Evolutionary conservation across 1,284 basidiomycete species (phyloP).

Genomic region (Ganoderma meredithae): DNA sequence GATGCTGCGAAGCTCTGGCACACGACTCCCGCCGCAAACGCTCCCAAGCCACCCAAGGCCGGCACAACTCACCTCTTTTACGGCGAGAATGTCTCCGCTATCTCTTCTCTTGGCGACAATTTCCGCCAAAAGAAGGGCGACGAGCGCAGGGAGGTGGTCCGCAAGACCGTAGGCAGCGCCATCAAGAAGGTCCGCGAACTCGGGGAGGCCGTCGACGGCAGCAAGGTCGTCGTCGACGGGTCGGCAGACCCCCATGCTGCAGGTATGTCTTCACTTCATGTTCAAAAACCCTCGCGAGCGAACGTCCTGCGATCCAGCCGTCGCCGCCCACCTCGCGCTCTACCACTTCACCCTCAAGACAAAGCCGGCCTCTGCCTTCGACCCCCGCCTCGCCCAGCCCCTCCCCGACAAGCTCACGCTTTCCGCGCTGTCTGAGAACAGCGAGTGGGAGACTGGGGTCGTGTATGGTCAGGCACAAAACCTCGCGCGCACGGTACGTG

Average conservation of each 20-base stretch:
- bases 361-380: conserved; percentile 62
- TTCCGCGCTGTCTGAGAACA: conserved; percentile 51
- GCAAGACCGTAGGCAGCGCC: conserved; percentile 71
- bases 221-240: conserved; percentile 64
- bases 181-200: conserved; percentile 70
- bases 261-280: conserved; percentile 47
- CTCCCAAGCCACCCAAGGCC: conserved; percentile 56
- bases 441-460: conserved; percentile 76
- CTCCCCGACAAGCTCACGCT: conserved; percentile 58
- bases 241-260: conserved; percentile 78
- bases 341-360: conserved; percentile 85
- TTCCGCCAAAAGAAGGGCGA: conserved; percentile 57
- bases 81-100: conserved; percentile 58
- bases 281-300: not conserved
- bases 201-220: conserved; percentile 57
- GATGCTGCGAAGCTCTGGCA: conserved; percentile 54
- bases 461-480: conserved; percentile 86
- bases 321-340: conserved; percentile 75
- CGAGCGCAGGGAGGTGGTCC: conserved; percentile 66
- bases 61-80: conserved; percentile 75
- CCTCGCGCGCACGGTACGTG: conserved; percentile 72
- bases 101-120: conserved; percentile 70
- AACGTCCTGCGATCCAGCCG: conserved; percentile 55
- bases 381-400: conserved; percentile 57
- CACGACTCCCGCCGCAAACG: conserved; percentile 40